Conservation (phyloP, 768 basidiomycete species). For the Cystofilobasidium ferigula region DNA sequence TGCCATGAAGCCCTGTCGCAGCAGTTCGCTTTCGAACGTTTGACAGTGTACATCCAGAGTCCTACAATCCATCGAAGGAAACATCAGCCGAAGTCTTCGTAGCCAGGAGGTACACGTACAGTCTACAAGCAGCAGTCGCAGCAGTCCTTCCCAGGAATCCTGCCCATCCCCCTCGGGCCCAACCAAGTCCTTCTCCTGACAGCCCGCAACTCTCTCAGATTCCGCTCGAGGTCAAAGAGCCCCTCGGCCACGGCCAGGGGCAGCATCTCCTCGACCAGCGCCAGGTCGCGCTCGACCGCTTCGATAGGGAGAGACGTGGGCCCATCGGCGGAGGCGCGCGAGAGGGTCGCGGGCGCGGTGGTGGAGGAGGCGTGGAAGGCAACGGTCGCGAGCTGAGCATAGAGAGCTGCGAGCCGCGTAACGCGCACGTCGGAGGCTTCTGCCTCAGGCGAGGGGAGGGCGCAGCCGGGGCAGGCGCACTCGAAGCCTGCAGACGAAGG, state of each 20-base stretch:
- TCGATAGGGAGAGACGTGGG: not conserved
- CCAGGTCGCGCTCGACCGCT: not conserved
- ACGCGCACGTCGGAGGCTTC: constrained; percentile 10
- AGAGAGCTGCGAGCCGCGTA: not conserved
- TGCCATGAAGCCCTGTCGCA: too few species aligned
- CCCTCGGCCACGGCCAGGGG: constrained; percentile 5
- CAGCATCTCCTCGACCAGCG: constrained; percentile 6
- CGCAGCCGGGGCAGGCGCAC: constrained; percentile 18
- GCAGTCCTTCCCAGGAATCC: not conserved
- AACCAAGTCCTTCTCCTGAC: not conserved
- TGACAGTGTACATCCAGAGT: too few species aligned
- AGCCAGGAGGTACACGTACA: too few species aligned
- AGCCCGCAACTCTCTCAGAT: not conserved
- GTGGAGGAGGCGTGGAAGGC: not conserved
- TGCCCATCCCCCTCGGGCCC: constrained; percentile 10
- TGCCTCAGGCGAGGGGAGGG: not conserved
- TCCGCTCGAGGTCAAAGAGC: constrained; percentile 15
- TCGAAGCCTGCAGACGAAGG: constrained; percentile 7
- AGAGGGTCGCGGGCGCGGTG: not conserved
- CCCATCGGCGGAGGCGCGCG: not conserved
- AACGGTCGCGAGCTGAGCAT: not conserved
- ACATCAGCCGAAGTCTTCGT: too few species aligned
- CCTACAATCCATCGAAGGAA: too few species aligned
- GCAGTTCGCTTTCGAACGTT: too few species aligned
- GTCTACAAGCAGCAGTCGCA: constrained; percentile 3